Evolutionary conservation across 441 rosid genomes (phyloP), one percentile per base, ranked within the genome.

Genomic region (Metrosideros polymorpha): DNA sequence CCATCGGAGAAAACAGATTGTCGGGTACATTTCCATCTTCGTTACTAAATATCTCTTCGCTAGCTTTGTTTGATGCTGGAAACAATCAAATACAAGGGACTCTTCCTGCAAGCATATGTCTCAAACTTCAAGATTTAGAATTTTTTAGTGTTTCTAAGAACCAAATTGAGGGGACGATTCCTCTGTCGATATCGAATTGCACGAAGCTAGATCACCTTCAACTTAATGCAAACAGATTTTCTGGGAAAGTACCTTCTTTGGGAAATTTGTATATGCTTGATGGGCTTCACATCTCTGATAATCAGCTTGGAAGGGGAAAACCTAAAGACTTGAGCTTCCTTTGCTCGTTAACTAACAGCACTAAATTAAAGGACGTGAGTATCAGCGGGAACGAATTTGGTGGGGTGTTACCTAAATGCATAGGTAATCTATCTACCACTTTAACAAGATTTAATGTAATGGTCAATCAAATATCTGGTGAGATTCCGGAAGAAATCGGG

Each of bases 221-320:
- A 14, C 0, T 56, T 29, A 0, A 0, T 1, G 0, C 0, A 0
- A 59, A 59, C 19, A n/a, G 9, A 3, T 59, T 59, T 1, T 59
- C 9, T 0, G 35, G 66, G 66, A 29, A 1, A 6, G 66, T 14
- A 13, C 66, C 66, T 6, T 13, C 19, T 1, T 59, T 59, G 8
- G 66, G 14, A 59, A 59, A 1, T 14, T 0, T 59, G 19, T 15
- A 6, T 14, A 7, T 13, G 35, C 35, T 59, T 59, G 0, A 0
- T 3, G 0, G 0, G 1, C 3, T 59, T 14, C 0, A 0, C 3
- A 29, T 59, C 2, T 0, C 0, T 13, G 0, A 6, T 2, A 59
- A 59, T 59, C 4, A 59, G 18, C 66, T 59, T 59, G 66, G 66
- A 59, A 6, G 35, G 3, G 35, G 35, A 59, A 59, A 59, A 29